A percentile compares a stretch with the other conserved stretches of the same genome.
Evolutionary conservation across 768 basidiomycete species (phyloP).

Genomic region (Xerocomellus intermedius): DNA sequence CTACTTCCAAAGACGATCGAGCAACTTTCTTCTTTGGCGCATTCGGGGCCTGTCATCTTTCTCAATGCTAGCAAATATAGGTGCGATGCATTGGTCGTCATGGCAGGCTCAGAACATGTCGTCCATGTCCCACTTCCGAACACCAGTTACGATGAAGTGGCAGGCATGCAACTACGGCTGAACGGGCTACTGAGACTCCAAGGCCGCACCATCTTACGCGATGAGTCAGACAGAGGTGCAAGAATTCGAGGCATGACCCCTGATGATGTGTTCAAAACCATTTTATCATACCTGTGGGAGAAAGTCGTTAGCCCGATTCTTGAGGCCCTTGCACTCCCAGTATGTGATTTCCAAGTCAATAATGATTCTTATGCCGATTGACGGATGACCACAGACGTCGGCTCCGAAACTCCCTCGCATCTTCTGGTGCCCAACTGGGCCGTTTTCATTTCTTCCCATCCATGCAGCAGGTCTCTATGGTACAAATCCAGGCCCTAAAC

Average conservation of each 20-base stretch:
- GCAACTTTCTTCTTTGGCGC: not conserved
- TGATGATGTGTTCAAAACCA: not conserved
- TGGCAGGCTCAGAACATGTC: not conserved
- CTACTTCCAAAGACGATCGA: not conserved
- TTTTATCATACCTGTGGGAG: not conserved
- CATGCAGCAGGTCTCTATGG: constrained; percentile 1
- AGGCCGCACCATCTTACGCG: not conserved
- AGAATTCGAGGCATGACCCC: not conserved
- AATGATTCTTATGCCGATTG: not conserved
- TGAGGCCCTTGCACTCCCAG: not conserved
- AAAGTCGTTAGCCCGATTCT: not conserved
- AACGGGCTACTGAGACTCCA: not conserved
- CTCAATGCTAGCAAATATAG: not conserved
- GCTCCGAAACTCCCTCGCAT: not conserved
- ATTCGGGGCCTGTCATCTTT: not conserved
- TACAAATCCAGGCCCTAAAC: not conserved
- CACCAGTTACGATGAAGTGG: not conserved
- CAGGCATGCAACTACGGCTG: not conserved
- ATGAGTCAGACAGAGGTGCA: not conserved
- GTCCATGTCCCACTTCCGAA: not conserved
- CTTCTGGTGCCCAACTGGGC: not conserved
- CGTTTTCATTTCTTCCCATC: not conserved
- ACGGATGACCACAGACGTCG: not conserved
- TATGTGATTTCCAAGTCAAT: not conserved
- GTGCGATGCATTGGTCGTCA: not conserved